phyloP scores from a whole-genome alignment of 2,329 filamentous ascomycete species.

The Macroventuria anomochaeta region DNA sequence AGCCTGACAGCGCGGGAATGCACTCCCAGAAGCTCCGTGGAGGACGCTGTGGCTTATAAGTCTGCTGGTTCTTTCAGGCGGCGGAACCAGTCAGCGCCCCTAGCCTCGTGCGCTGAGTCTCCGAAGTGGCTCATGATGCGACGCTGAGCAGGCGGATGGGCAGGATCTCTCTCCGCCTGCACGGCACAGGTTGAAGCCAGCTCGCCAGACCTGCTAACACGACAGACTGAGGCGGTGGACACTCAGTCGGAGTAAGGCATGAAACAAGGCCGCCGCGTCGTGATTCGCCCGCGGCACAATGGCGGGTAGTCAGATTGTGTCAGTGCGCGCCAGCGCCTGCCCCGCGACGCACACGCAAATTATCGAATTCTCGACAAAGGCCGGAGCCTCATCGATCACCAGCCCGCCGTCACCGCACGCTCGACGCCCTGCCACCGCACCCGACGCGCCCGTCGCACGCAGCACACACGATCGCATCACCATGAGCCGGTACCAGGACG shows the following conservation, averaged over 20 bases:
- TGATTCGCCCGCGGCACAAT: constrained; percentile 9
- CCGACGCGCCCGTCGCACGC: constrained; percentile 6
- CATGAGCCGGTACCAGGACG: constrained; percentile 48
- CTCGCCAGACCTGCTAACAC: constrained; percentile 11
- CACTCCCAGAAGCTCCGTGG: constrained; percentile 21
- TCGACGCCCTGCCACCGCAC: constrained; percentile 15
- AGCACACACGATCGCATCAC: constrained; percentile 7
- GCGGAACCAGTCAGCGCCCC: constrained; percentile 1
- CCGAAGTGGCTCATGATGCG: constrained; percentile 3
- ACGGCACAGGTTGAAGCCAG: constrained; percentile 3
- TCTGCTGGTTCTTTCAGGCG: not conserved
- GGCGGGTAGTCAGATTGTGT: not conserved
- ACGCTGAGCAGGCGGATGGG: not conserved
- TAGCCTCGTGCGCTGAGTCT: not conserved
- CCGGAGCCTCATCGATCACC: constrained; percentile 22
- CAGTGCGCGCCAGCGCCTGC: not conserved
- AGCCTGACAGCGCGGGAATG: constrained; percentile 16
- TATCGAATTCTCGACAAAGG: constrained; percentile 16
- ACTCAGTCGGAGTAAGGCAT: constrained; percentile 1
- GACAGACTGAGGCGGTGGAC: constrained; percentile 2
- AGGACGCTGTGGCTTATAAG: constrained; percentile 21
- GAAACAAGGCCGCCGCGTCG: constrained; percentile 6
- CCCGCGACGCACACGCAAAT: constrained; percentile 14
- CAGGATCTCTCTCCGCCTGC: constrained; percentile 10
- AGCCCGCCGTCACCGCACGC: constrained; percentile 15